Conservation (phyloP, 140 eudicot genomes). For the Oenanthe javanica region DNA sequence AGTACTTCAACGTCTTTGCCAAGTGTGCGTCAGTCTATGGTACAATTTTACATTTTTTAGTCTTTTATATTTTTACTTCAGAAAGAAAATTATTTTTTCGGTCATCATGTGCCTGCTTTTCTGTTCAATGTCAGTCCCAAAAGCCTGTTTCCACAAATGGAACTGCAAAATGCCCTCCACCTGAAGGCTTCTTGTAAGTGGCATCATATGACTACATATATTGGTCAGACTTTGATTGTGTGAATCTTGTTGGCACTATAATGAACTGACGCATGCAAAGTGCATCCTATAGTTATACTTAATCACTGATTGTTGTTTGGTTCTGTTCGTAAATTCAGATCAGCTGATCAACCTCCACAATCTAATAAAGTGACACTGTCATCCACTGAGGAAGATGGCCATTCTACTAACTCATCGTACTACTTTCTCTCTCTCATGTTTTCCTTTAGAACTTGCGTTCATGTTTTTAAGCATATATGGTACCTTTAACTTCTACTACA, state of each 20-base stretch:
- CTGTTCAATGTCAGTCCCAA: slow-evolving; percentile 33
- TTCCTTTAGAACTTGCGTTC: background rate
- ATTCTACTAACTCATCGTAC: slow-evolving; percentile 71
- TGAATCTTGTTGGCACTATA: background rate
- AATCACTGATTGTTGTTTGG: background rate
- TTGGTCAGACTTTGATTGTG: background rate
- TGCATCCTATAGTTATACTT: background rate
- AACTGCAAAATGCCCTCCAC: slow-evolving; percentile 24
- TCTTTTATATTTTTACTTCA: background rate
- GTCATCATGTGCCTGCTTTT: slow-evolving; percentile 12
- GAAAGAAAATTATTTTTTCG: background rate
- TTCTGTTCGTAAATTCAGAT: slow-evolving; percentile 32
- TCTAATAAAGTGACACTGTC: slow-evolving; percentile 21
- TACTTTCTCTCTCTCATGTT: slow-evolving; percentile 4
- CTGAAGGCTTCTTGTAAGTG: slow-evolving; percentile 54
- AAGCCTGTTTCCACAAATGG: slow-evolving; percentile 35
- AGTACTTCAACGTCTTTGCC: slow-evolving; percentile 36
- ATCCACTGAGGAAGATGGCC: slow-evolving; percentile 40
- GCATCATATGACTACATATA: slow-evolving; percentile 9
- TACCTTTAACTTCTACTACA: slow-evolving; percentile 8
- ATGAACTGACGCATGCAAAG: background rate
- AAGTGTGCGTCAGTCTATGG: slow-evolving; percentile 35
- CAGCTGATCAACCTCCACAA: slow-evolving; percentile 27
- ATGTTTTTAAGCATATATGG: slow-evolving; percentile 5
- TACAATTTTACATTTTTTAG: slow-evolving; percentile 11